Evolutionary conservation across 2,329 filamentous ascomycete genomes (phyloP), one percentile per base, ranked within the genome.

Genomic region (Penicillium sp.): DNA sequence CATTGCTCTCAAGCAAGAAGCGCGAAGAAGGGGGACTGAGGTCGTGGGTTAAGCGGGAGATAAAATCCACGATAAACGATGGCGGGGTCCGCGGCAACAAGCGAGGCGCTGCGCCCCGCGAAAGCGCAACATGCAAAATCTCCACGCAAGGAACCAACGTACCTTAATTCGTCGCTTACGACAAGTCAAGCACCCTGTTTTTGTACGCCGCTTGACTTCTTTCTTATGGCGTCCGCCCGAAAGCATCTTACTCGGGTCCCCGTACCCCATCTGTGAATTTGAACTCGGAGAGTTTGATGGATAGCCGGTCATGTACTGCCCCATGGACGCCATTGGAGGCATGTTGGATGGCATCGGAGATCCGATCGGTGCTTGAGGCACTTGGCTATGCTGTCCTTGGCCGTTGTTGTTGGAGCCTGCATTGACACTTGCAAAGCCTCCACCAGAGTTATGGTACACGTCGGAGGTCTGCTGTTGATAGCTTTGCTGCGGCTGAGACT

Each of bases 201-300:
- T 90, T 58, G 89, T 91, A 72, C 89, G 82, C 66, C 88, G 83
- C 79, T 91, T 91, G 74, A 91, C 90, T 77, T 91, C 88, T 78
- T 90, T 88, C 76, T 82, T 82, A 73, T 89, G 86, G 68, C 87
- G 81, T 50, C 84, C 85, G 60, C 86, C 84, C 22, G 84, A 84
- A 74, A 88, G 81, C 63, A 86, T 81, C 66, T 83, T 80, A 71
- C 76, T 79, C n/a, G 78, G 75, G 56, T 80, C 76, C 53, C 79
- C 81, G 74, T 72, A 85, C 77, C 63, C 85, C 78, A 83, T 84
- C 62, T 79, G 81, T 67, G 68, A 61, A 54, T 79, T 78, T 51
- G 75, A 75, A 57, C 76, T 79, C 67, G 73, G 73, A 49, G 65
- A 60, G 37, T 66, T 72, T 20, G 69, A 70, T 5, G 75, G 70